phyloP scores from a whole-genome alignment of 805 yeast genomes.

The Wickerhamiella azymoides region DNA sequence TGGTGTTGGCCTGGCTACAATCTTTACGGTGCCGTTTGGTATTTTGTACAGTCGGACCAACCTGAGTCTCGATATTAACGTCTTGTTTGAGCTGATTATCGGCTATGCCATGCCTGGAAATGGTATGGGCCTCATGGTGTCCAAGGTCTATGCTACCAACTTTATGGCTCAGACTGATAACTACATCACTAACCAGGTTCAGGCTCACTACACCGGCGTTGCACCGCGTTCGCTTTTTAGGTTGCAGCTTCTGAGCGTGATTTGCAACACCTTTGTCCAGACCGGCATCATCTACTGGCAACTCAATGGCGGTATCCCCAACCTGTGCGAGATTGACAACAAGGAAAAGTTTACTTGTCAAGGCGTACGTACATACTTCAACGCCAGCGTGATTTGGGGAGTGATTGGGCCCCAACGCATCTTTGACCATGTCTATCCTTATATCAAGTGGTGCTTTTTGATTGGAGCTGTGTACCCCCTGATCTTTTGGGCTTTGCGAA shows the following conservation, averaged over 20 bases:
- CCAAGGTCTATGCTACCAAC: constrained; percentile 42
- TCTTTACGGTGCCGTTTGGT: constrained; percentile 40
- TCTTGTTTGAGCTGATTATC: constrained; percentile 35
- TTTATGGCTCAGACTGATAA: constrained; percentile 51
- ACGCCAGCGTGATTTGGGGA: constrained; percentile 44
- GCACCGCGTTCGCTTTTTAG: constrained; percentile 48
- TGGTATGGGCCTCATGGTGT: constrained; percentile 37
- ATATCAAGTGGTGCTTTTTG: constrained; percentile 47
- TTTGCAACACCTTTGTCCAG: constrained; percentile 19
- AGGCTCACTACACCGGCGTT: constrained; percentile 43
- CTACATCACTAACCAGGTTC: constrained; percentile 39
- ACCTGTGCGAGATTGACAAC: constrained; percentile 28
- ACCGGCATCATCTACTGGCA: constrained; percentile 25
- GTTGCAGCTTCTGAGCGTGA: constrained; percentile 27
- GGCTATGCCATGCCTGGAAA: constrained; percentile 46
- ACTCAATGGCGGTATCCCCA: constrained; percentile 23
- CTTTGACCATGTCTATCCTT: constrained; percentile 41
- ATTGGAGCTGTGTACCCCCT: constrained; percentile 32
- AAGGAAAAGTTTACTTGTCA: constrained; percentile 32
- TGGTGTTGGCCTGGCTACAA: constrained; percentile 35
- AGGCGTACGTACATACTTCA: constrained; percentile 29
- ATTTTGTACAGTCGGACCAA: constrained; percentile 38
- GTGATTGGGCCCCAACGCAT: constrained; percentile 42
- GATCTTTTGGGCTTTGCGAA: constrained; percentile 13
- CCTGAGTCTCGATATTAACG: constrained; percentile 34